A percentile compares a stretch with the other conserved stretches of the same genome.
Evolutionary conservation across 2,329 filamentous ascomycete species (phyloP).

Genomic region (Blastomyces percursus): DNA sequence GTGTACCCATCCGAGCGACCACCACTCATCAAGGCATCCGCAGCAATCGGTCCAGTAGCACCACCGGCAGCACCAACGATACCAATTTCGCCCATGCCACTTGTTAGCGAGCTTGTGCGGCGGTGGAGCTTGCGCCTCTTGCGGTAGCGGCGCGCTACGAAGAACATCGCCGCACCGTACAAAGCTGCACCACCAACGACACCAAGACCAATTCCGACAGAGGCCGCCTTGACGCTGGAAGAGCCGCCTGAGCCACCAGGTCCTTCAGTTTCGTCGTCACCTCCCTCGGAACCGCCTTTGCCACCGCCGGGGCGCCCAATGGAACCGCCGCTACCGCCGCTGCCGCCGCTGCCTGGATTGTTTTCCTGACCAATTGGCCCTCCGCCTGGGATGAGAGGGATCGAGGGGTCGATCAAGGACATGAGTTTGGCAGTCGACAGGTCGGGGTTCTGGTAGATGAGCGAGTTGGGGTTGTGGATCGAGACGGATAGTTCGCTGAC

Average conservation of each 20-base stretch:
- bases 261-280: constrained; percentile 29
- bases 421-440: constrained; percentile 61
- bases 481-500: constrained; percentile 58
- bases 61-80: constrained; percentile 18
- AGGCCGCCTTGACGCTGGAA: constrained; percentile 35
- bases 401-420: constrained; percentile 69
- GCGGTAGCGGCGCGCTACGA: constrained; percentile 82
- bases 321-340: background rate
- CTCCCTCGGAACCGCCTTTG: constrained; percentile 21
- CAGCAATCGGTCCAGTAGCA: constrained; percentile 27
- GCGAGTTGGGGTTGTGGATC: constrained; percentile 59
- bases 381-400: constrained; percentile 52
- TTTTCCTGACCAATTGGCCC: constrained; percentile 12
- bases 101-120: constrained; percentile 61
- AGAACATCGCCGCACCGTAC: constrained; percentile 93
- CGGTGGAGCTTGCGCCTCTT: constrained; percentile 68
- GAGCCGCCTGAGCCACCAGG: constrained; percentile 40
- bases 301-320: constrained; percentile 9
- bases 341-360: constrained; percentile 1
- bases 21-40: constrained; percentile 56
- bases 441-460: constrained; percentile 60
- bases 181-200: constrained; percentile 67
- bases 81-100: constrained; percentile 40
- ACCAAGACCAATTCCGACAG: constrained; percentile 60
- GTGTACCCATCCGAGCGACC: constrained; percentile 40